Conservation (phyloP, 2,329 filamentous ascomycete genomes). For the Nemania bipapillata region DNA sequence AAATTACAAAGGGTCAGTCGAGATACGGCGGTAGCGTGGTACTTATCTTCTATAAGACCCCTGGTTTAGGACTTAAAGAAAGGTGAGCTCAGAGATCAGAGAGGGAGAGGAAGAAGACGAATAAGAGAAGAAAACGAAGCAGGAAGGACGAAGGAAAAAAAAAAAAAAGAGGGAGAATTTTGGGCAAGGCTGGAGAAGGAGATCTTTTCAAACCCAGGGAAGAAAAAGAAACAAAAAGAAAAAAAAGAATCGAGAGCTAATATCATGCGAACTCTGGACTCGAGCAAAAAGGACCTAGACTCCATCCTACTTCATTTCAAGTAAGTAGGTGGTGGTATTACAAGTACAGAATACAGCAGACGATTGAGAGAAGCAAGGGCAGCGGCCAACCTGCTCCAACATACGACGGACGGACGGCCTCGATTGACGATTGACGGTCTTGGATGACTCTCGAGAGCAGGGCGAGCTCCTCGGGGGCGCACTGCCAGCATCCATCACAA, state of each 20-base stretch:
- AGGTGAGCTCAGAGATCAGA: slow-evolving; percentile 21
- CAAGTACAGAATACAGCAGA: neutral
- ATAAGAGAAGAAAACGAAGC: neutral
- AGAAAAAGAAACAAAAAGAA: slow-evolving; percentile 3
- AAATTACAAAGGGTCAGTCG: neutral
- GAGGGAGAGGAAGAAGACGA: neutral
- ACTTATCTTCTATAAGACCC: slow-evolving; percentile 20
- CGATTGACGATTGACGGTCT: slow-evolving; percentile 15
- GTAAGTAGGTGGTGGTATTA: neutral
- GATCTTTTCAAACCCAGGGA: neutral
- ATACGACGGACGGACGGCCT: slow-evolving; percentile 8
- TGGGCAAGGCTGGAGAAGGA: neutral
- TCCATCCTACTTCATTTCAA: slow-evolving; percentile 1
- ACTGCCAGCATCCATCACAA: slow-evolving; percentile 23
- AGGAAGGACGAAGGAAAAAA: slow-evolving; percentile 6
- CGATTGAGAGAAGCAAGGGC: neutral
- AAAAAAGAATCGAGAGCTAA: slow-evolving; percentile 7
- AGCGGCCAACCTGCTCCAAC: slow-evolving; percentile 15
- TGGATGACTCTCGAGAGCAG: slow-evolving; percentile 38
- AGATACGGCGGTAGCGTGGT: slow-evolving; percentile 1
- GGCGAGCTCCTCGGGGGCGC: slow-evolving; percentile 41
- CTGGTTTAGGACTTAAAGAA: slow-evolving; percentile 25
- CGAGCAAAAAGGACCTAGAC: slow-evolving; percentile 1
- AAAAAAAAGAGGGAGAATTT: neutral
- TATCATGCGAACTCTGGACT: slow-evolving; percentile 11